Evolutionary conservation across 2,329 filamentous ascomycete genomes (phyloP), one percentile per base, ranked within the genome.

Genomic region (Nannizziopsis arthrosporioides): DNA sequence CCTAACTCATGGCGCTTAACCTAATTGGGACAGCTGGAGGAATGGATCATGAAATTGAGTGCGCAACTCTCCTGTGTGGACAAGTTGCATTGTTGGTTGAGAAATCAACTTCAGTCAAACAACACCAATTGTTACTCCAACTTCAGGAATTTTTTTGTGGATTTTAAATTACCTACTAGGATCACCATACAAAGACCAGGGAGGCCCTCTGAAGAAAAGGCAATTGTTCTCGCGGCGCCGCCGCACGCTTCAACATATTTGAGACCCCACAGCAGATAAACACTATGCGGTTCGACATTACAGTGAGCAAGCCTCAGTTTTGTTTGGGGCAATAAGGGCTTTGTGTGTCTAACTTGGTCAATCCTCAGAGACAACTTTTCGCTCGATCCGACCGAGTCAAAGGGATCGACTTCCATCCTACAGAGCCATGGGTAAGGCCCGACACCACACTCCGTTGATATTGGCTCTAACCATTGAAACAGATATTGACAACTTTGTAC

Each of bases 381-480:
- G 85, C 85, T 69, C 80, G 88, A 69, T 93, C 85, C 62, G 87
- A 96, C 78, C 84, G 90, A 72, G 90, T 96, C 58, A 96, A 96
- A 73, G 84, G 85, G 64, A 88, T 94, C 68, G 90, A 96, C 73
- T 96, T 95, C 68, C 90, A 96, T 67, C 89, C 88, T 37, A 86
- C 87, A 51, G 90, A 95, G 73, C 88, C 89, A 80, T 95, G 90
- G 86, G 85, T 89, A 68, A 65, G 70, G 57, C 57, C 32, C 18
- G 42, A 39, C 22, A 32, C 42, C 8, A 35, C 22, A 15, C 2
- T 15, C 15, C 8, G n/a, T 15, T 5, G 17, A 40, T 38, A 34
- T 47, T 47, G 34, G 52, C 54, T 37, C 60, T 64, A 53, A 63
- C 47, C n/a, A n/a, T 42, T 43, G 15, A 10, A 17, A 48, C 62